Conservation (phyloP, 2,329 filamentous ascomycete genomes). For the Ceratocystis smalleyi region DNA sequence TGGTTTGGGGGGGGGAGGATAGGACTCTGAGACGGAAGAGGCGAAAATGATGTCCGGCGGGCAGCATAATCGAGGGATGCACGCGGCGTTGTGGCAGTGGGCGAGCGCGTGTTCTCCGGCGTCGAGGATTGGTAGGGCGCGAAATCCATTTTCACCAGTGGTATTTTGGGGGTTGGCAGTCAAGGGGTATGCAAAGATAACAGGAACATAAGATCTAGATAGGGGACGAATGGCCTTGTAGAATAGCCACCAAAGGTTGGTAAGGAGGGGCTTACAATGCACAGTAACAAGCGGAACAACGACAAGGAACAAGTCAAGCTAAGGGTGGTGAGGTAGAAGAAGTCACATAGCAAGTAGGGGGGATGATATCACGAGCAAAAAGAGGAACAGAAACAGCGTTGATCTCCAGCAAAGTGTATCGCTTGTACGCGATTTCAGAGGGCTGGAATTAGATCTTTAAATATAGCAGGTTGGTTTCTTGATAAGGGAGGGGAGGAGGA, state of each 20-base stretch:
- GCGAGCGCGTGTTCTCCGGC: slow-evolving; percentile 72
- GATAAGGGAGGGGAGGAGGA: background rate
- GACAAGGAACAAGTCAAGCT: background rate
- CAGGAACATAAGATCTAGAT: background rate
- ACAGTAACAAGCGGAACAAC: background rate
- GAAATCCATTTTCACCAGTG: slow-evolving; percentile 56
- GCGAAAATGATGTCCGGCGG: slow-evolving; percentile 38
- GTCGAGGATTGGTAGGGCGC: slow-evolving; percentile 90
- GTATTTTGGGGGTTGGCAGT: background rate
- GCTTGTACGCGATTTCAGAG: background rate
- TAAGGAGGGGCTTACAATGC: background rate
- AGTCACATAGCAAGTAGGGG: background rate
- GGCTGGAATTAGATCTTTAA: background rate
- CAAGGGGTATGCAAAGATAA: background rate
- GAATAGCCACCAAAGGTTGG: background rate
- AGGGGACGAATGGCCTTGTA: background rate
- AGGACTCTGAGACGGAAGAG: slow-evolving; percentile 23
- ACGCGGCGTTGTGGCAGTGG: slow-evolving; percentile 37
- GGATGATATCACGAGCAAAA: background rate
- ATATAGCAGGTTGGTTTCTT: too few relatives aligned
- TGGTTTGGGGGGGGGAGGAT: slow-evolving; percentile 9
- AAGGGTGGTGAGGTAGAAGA: background rate
- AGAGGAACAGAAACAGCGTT: background rate
- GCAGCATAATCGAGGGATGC: slow-evolving; percentile 40
- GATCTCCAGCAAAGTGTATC: background rate